Percentiles rank a stretch among this genome's conserved stretches.
These are phyloP conservation scores for Bassia scoparia DNA, from an alignment of 148 eudicot genomes.

Conservation along the genomic window DNA sequence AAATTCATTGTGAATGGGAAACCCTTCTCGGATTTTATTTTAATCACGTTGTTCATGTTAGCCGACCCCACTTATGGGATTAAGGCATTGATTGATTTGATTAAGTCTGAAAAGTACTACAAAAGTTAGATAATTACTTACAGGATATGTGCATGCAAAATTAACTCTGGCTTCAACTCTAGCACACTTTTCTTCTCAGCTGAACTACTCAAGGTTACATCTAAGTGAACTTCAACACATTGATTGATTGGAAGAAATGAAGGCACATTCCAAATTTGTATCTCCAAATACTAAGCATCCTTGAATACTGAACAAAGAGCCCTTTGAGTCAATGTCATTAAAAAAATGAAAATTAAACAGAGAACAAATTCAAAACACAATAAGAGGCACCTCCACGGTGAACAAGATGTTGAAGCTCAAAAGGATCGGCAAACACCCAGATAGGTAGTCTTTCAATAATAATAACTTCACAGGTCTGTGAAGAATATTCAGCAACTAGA, in stretches of 20 bases:
- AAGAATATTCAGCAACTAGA: conserved; percentile 28
- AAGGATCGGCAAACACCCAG: conserved; percentile 87
- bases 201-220: conserved; percentile 31
- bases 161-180: conserved; percentile 51
- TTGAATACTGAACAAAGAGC: conserved; percentile 44
- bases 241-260: conserved; percentile 69
- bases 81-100: too few species aligned
- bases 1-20: too few species aligned
- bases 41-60: too few species aligned
- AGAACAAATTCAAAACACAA: conserved; percentile 1
- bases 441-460: conserved; percentile 71
- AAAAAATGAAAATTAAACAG: neutral
- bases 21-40: too few species aligned
- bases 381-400: conserved; percentile 58
- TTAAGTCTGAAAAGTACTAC: too few species aligned
- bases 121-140: too few species aligned
- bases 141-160: conserved; percentile 83
- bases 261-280: conserved; percentile 83
- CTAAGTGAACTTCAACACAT: conserved; percentile 72
- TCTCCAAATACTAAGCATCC: conserved; percentile 85
- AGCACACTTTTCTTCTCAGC: conserved; percentile 27
- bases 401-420: conserved; percentile 75
- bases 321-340: neutral
- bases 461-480: conserved; percentile 48
- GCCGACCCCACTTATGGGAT: too few species aligned